A percentile compares a stretch with the other conserved stretches of the same genome.
Conservation (phyloP, 2,329 filamentous ascomycete genomes). For the Erysiphe pulchra region DNA sequence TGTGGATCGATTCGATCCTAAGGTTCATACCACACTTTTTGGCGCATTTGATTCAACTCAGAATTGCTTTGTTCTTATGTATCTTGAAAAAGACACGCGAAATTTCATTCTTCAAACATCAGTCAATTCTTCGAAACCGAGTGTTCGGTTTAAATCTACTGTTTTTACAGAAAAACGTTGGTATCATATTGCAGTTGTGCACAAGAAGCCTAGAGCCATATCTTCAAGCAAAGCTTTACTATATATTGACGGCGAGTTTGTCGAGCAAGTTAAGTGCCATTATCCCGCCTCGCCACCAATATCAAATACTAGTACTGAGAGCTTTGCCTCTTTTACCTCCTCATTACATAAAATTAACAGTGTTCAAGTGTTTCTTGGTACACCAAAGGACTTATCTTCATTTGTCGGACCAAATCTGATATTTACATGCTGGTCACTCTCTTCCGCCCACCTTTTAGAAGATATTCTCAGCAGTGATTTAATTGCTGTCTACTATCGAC, state of each 20-base stretch:
- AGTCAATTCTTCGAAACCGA: conserved; percentile 60
- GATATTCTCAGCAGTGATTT: conserved; percentile 77
- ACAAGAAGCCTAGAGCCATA: conserved; percentile 52
- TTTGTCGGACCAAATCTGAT: conserved; percentile 48
- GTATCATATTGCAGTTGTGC: conserved; percentile 85
- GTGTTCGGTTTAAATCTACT: conserved; percentile 74
- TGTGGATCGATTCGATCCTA: conserved; percentile 63
- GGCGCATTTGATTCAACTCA: conserved; percentile 81
- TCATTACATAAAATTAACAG: conserved; percentile 33
- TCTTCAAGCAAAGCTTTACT: conserved; percentile 59
- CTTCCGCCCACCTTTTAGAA: conserved; percentile 70
- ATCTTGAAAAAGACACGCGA: conserved; percentile 76
- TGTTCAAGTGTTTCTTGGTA: conserved; percentile 82
- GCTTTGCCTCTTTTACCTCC: conserved; percentile 43
- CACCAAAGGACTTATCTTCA: conserved; percentile 63
- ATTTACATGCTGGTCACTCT: conserved; percentile 64
- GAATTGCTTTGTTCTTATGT: conserved; percentile 80
- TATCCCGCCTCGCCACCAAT: conserved; percentile 58
- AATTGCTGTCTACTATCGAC: conserved; percentile 67
- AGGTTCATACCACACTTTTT: conserved; percentile 81
- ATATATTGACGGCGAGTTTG: conserved; percentile 81
- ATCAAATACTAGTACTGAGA: conserved; percentile 34
- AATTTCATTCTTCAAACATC: conserved; percentile 95
- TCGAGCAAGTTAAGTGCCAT: conserved; percentile 69
- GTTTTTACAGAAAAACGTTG: conserved; percentile 52